These are phyloP conservation scores for Sphaerulina populicola DNA, from an alignment of 2,329 filamentous ascomycete genomes.

Conservation along the genomic window DNA sequence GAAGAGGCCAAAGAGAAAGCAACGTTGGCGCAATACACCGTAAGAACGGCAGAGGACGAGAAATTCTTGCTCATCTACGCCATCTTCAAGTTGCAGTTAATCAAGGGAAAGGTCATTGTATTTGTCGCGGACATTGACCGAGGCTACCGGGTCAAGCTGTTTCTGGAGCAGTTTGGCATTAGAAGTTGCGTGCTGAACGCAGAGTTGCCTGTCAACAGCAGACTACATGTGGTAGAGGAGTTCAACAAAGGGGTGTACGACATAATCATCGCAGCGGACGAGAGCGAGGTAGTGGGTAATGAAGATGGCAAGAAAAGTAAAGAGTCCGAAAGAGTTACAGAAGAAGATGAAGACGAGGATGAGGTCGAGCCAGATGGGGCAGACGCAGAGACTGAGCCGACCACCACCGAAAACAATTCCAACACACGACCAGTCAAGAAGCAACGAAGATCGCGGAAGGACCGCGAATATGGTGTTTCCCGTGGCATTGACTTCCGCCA, in stretches of 20 bases:
- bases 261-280: slow-evolving; percentile 93
- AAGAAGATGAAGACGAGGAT: slow-evolving; percentile 26
- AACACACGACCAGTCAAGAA: slow-evolving; percentile 40
- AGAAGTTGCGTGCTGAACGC: slow-evolving; percentile 90
- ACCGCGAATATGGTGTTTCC: slow-evolving; percentile 90
- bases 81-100: slow-evolving; percentile 87
- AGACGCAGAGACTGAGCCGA: slow-evolving; percentile 18
- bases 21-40: slow-evolving; percentile 75
- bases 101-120: slow-evolving; percentile 84
- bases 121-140: slow-evolving; percentile 81
- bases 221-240: slow-evolving; percentile 90
- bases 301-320: slow-evolving; percentile 40
- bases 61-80: slow-evolving; percentile 91
- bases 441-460: slow-evolving; percentile 56
- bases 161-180: slow-evolving; percentile 93
- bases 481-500: slow-evolving; percentile 96
- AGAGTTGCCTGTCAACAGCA: slow-evolving; percentile 83
- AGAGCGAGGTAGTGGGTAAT: slow-evolving; percentile 71
- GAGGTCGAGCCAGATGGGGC: slow-evolving; percentile 25
- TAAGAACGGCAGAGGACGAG: slow-evolving; percentile 92
- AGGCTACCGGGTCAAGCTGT: slow-evolving; percentile 88
- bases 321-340: slow-evolving; percentile 24
- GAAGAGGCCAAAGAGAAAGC: slow-evolving; percentile 50
- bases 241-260: slow-evolving; percentile 97
- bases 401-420: slow-evolving; percentile 23